Conservation (phyloP, 2,329 filamentous ascomycete genomes). For the Fusarium odoratissimum region DNA sequence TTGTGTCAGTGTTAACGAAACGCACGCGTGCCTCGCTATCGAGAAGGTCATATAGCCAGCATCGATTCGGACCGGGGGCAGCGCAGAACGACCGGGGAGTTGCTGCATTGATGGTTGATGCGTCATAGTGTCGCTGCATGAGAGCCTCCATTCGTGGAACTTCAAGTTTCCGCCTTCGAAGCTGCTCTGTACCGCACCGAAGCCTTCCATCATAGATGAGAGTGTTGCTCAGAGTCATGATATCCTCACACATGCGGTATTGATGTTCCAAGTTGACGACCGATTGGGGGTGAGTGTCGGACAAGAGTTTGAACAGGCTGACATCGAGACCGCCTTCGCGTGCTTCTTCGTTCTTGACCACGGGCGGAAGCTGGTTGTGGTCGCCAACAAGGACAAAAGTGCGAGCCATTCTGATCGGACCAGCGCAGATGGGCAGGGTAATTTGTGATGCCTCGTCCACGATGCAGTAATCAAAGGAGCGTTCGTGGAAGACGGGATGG, state of each 20-base stretch:
- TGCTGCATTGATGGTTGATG: constrained; percentile 55
- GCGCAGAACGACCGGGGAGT: constrained; percentile 67
- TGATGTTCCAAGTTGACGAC: constrained; percentile 95
- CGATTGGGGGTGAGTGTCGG: constrained; percentile 85
- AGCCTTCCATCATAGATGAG: constrained; percentile 93
- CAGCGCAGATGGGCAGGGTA: constrained; percentile 92
- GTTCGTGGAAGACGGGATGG: constrained; percentile 87
- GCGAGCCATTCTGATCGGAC: constrained; percentile 90
- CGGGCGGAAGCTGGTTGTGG: constrained; percentile 93
- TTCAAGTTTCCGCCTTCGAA: constrained; percentile 75
- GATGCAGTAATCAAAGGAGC: constrained; percentile 97
- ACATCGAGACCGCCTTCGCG: constrained; percentile 88
- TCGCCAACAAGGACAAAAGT: constrained; percentile 97
- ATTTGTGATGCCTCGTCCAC: constrained; percentile 99
- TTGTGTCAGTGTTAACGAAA: constrained; percentile 88
- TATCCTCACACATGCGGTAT: constrained; percentile 97
- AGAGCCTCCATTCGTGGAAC: constrained; percentile 75
- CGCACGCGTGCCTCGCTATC: constrained; percentile 78
- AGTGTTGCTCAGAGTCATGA: constrained; percentile 93
- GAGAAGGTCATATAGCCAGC: constrained; percentile 82
- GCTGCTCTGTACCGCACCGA: constrained; percentile 84
- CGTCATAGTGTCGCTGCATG: constrained; percentile 68
- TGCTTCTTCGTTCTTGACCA: constrained; percentile 93
- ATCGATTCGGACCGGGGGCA: constrained; percentile 61
- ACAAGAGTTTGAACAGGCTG: constrained; percentile 92